Base-by-base conservation (phyloP, 768 basidiomycete species). In the Pholiota microspora region DNA sequence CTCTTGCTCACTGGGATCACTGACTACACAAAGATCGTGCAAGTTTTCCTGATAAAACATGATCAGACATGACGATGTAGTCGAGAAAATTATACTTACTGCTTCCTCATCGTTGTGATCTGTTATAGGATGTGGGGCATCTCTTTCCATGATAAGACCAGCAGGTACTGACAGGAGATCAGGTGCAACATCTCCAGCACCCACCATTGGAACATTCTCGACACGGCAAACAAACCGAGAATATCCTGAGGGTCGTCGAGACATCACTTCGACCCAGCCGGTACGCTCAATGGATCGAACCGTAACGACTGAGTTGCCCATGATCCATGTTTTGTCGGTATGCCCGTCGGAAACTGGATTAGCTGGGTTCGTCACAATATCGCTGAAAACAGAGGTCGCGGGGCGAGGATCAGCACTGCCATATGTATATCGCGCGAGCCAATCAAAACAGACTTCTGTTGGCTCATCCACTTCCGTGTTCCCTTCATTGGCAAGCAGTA, bases 361-460 rank as follows among this genome's bases (percentile, higher is more conserved):
- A 62, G 28, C 59, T 62, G 46, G 70, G 70, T 1, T 83, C 80
- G 88, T 86, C 48, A 96, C 78, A 49, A 94, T 83, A 31, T 94
- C 89, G 57, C 80, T 83, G 51, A 98, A 78, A 48, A 87, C 77
- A 0, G 92, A 92, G 28, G 77, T 80, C 1, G 93, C 83, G 2
- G 96, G 93, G 13, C 90, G 83, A 1, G 96, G 95, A 65, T 97
- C 94, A 13, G 94, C 93, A 63, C 89, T 94, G 12, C 88, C 93
- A 63, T 95, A 98, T 0, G 96, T 89, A 67, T 97, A 97, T 15
- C 97, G 80, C 8, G 93, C 89, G 15, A 99, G 78, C 94, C 95
- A 98, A 68, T 99, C 97, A 65, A 98, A 95, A 70, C 93, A 96
- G 31, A 98, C 96, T 66, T 98, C 93, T 0, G 94, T 92, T 24